A percentile compares a stretch with the other conserved stretches of the same genome.
phyloP scores from a whole-genome alignment of 2,329 filamentous ascomycete genomes.

The Elsinoe ampelina region DNA sequence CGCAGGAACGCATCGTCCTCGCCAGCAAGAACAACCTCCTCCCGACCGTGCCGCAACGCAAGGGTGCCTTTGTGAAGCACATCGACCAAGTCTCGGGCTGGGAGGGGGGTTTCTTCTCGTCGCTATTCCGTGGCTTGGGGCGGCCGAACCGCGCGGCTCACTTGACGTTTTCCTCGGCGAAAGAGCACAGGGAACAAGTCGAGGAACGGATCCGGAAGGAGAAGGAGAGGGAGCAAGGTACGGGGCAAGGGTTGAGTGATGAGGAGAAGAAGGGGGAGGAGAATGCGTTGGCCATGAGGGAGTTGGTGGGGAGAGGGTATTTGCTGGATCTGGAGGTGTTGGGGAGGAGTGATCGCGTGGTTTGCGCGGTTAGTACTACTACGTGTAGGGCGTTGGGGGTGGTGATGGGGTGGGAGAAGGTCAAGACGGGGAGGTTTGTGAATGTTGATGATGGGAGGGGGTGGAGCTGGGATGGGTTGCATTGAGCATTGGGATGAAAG shows the following conservation, averaged over 20 bases:
- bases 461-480: conserved; percentile 28
- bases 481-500: neutral
- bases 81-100: conserved; percentile 71
- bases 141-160: conserved; percentile 16
- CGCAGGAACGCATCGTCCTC: conserved; percentile 68
- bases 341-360: conserved; percentile 55
- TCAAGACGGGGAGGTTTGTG: conserved; percentile 55
- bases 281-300: conserved; percentile 55
- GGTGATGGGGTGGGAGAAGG: conserved; percentile 75
- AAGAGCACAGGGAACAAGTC: conserved; percentile 7
- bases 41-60: conserved; percentile 22
- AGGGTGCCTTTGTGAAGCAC: conserved; percentile 53
- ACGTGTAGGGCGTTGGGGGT: conserved; percentile 66
- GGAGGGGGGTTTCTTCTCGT: conserved; percentile 78
- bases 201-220: conserved; percentile 9
- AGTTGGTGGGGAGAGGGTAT: conserved; percentile 71
- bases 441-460: conserved; percentile 62
- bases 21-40: conserved; percentile 51
- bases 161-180: conserved; percentile 7
- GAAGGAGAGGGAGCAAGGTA: conserved; percentile 9
- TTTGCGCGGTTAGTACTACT: conserved; percentile 64
- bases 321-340: conserved; percentile 71
- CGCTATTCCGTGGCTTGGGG: conserved; percentile 74
- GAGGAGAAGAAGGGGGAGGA: conserved; percentile 30
- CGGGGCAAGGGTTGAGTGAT: conserved; percentile 22